Evolutionary conservation across 2,329 filamentous ascomycete species (phyloP).

Genomic region (Aspergillus transmontanensis): DNA sequence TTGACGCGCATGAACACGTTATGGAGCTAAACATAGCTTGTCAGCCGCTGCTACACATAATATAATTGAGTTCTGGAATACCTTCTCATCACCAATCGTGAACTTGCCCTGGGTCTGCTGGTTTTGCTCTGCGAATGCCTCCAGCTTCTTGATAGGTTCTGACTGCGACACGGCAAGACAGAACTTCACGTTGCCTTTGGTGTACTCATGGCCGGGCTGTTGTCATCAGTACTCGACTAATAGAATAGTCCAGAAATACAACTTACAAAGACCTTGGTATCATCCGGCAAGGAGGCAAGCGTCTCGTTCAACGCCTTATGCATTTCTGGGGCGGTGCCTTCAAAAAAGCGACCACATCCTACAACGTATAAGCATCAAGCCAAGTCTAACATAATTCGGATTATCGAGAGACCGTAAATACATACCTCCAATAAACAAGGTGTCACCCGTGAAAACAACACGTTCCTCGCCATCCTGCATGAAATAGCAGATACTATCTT

Average conservation of each 20-base stretch:
- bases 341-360: conserved; percentile 96
- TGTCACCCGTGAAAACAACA: conserved; percentile 94
- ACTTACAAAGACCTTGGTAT: conserved; percentile 86
- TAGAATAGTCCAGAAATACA: neutral
- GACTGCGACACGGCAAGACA: conserved; percentile 73
- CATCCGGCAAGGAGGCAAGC: conserved; percentile 77
- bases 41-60: neutral
- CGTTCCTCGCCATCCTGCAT: conserved; percentile 74
- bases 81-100: conserved; percentile 97
- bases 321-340: conserved; percentile 89
- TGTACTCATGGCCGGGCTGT: conserved; percentile 95
- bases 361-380: neutral
- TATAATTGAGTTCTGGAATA: conserved; percentile 36
- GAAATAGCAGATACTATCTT: conserved; percentile 96
- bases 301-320: conserved; percentile 87
- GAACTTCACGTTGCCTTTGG: conserved; percentile 94
- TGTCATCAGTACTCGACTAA: neutral
- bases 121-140: conserved; percentile 76
- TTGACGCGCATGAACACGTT: conserved; percentile 95
- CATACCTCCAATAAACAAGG: conserved; percentile 85
- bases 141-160: conserved; percentile 74
- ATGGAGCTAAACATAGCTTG: conserved; percentile 62
- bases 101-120: conserved; percentile 91
- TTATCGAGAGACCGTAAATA: conserved; percentile 4
- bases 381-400: neutral